phyloP scores from a whole-genome alignment of 169 alveolate genomes.

The Eimeria acervulina region DNA sequence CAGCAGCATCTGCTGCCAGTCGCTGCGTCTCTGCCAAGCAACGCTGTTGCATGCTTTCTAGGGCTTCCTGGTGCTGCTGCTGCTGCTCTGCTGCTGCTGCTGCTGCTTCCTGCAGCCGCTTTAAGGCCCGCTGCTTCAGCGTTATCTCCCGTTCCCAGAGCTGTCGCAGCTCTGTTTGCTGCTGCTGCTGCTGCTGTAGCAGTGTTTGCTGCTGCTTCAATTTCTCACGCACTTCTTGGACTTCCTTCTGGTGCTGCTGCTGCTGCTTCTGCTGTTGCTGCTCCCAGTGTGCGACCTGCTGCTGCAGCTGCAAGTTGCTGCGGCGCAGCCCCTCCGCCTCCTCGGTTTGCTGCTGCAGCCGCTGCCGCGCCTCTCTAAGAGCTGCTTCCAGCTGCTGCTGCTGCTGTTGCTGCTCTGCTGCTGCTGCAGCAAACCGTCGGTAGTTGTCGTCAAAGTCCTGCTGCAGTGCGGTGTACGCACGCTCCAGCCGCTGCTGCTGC shows the following conservation, averaged over 20 bases:
- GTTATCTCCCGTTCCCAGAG: neutral
- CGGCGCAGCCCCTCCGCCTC: slow-evolving; percentile 4
- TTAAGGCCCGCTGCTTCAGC: neutral
- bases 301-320: slow-evolving; percentile 51
- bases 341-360: slow-evolving; percentile 46
- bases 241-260: neutral
- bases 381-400: slow-evolving; percentile 49
- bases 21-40: neutral
- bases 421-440: slow-evolving; percentile 39
- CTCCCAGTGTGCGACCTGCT: neutral
- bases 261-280: slow-evolving; percentile 18
- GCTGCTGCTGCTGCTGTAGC: slow-evolving; percentile 34
- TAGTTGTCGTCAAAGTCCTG: slow-evolving; percentile 63
- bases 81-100: neutral
- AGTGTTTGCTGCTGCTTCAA: neutral
- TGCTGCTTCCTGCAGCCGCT: neutral
- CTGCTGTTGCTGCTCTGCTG: slow-evolving; percentile 59
- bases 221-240: neutral
- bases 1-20: neutral
- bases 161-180: slow-evolving; percentile 4
- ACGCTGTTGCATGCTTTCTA: neutral
- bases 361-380: slow-evolving; percentile 4
- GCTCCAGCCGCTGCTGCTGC: slow-evolving; percentile 54
- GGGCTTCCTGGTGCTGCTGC: neutral
- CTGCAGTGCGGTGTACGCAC: slow-evolving; percentile 61